phyloP scores from a whole-genome alignment of 768 basidiomycete species.

The Agrocybe pediades region DNA sequence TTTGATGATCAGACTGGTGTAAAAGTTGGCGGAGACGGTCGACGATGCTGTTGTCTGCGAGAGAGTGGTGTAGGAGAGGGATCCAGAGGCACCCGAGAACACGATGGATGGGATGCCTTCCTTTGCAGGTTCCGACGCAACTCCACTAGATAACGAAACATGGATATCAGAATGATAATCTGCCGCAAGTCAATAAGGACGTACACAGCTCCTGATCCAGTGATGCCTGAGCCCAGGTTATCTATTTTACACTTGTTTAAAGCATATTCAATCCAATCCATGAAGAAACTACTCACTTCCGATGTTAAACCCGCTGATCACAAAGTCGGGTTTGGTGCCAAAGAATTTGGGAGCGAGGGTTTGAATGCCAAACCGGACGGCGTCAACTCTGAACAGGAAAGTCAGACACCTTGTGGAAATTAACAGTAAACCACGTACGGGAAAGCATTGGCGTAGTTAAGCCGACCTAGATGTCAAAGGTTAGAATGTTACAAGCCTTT shows the following conservation, averaged over 20 bases:
- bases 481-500: background rate
- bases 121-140: conserved; percentile 47
- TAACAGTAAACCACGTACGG: conserved; percentile 22
- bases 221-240: conserved; percentile 33
- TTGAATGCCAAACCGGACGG: conserved; percentile 42
- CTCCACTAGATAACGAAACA: conserved; percentile 35
- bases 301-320: conserved; percentile 50
- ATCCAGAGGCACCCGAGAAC: conserved; percentile 42
- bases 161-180: background rate
- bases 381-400: conserved; percentile 25
- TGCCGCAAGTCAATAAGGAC: background rate
- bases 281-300: conserved; percentile 31
- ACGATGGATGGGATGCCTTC: conserved; percentile 53
- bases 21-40: conserved; percentile 40
- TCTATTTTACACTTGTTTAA: no score
- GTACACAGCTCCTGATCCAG: conserved; percentile 44
- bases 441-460: conserved; percentile 40
- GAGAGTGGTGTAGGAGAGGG: conserved; percentile 55
- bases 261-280: no score
- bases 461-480: conserved; percentile 27
- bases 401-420: background rate
- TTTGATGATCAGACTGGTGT: conserved; percentile 42
- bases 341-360: conserved; percentile 45
- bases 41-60: conserved; percentile 31
- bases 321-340: conserved; percentile 40